These are phyloP conservation scores for Xylariaceae sp. DNA, from an alignment of 2,329 filamentous ascomycete species.

Conservation along the genomic window DNA sequence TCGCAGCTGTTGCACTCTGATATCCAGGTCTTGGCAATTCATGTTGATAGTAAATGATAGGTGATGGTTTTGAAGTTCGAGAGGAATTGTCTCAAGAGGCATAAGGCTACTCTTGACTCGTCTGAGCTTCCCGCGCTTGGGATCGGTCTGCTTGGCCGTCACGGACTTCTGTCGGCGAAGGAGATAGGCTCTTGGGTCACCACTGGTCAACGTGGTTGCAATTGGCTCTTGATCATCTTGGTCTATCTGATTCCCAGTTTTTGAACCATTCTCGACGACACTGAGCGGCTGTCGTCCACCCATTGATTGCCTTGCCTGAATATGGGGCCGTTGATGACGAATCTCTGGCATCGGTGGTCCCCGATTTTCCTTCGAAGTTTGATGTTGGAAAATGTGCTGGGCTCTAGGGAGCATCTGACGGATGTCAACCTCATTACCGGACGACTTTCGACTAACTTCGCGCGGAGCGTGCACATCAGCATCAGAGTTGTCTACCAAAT, in stretches of 20 bases:
- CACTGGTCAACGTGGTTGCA: slow-evolving; percentile 23
- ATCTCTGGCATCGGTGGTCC: background rate
- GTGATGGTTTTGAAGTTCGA: slow-evolving; percentile 19
- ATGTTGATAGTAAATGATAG: slow-evolving; percentile 11
- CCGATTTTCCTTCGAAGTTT: slow-evolving; percentile 10
- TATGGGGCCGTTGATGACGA: background rate
- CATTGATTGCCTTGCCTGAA: slow-evolving; percentile 2
- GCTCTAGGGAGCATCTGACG: slow-evolving; percentile 14
- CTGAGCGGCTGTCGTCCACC: slow-evolving; percentile 9
- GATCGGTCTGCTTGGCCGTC: slow-evolving; percentile 13
- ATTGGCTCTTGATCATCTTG: slow-evolving; percentile 23
- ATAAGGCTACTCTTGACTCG: slow-evolving; percentile 29
- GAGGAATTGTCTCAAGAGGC: slow-evolving; percentile 26
- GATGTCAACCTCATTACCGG: background rate
- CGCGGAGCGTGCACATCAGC: no score
- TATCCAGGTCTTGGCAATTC: slow-evolving; percentile 12
- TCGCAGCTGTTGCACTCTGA: slow-evolving; percentile 7
- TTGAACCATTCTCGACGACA: slow-evolving; percentile 7
- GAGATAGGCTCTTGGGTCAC: slow-evolving; percentile 32
- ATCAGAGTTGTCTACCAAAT: no score
- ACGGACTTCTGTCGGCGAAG: slow-evolving; percentile 31
- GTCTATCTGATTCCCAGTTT: slow-evolving; percentile 1
- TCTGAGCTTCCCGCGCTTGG: slow-evolving; percentile 20
- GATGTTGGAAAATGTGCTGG: slow-evolving; percentile 14
- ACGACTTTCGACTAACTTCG: background rate